A percentile compares a stretch with the other conserved stretches of the same genome.
Conservation (phyloP, 345 rosid genomes). For the Dipteronia sinensis region DNA sequence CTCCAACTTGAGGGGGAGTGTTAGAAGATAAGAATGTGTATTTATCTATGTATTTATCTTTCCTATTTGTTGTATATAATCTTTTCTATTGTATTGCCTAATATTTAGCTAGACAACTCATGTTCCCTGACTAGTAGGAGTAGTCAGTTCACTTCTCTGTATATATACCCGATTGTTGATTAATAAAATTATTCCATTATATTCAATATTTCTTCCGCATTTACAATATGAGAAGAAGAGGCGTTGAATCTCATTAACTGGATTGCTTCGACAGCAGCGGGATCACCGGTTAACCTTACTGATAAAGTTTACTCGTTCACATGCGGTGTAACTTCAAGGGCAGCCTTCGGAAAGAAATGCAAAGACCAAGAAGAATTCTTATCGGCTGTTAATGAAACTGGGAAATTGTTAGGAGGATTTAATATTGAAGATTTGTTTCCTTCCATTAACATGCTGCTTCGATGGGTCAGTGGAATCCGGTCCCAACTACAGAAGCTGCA, state of each 20-base stretch:
- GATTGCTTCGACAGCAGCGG: background rate
- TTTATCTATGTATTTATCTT: no score
- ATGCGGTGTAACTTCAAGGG: conserved; percentile 11
- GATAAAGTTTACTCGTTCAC: background rate
- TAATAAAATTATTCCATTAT: no score
- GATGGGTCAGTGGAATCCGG: conserved; percentile 15
- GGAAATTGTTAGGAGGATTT: background rate
- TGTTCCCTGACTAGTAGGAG: no score
- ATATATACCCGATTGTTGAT: no score
- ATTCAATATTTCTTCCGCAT: no score
- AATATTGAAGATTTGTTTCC: conserved; percentile 30
- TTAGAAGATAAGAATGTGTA: no score
- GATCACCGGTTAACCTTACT: conserved; percentile 6
- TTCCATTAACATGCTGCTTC: conserved; percentile 21
- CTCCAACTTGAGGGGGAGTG: no score
- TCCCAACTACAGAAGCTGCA: conserved; percentile 19
- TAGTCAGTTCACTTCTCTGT: no score
- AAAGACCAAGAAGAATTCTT: background rate
- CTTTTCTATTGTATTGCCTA: no score
- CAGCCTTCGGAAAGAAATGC: conserved; percentile 6
- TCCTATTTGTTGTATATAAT: no score
- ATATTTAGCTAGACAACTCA: no score
- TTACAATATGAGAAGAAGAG: background rate
- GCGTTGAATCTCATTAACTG: background rate
- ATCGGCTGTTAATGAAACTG: background rate